Base-by-base conservation (phyloP, 345 rosid genomes). In the rapeseed (Brassica napus) region DNA sequence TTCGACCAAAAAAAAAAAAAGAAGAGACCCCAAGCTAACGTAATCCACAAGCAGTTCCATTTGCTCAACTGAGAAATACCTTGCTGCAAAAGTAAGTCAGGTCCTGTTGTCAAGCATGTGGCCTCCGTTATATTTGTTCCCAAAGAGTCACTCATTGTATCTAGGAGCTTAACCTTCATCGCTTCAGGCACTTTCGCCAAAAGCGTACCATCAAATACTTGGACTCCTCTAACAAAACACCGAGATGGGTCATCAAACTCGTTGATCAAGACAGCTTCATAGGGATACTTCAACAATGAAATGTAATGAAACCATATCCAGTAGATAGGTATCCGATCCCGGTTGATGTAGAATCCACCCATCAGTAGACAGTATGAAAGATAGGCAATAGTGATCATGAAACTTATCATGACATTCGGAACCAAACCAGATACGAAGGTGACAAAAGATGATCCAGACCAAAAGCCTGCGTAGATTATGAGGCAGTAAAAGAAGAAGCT, bases 361-460 rank as follows among this genome's bases (percentile, higher is more conserved):
- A 76, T 39, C 12, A 81, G 76, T 44, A 81, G 30, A 68, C 83
- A 86, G 26, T 86, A 86, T 8, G 86, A 82, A 2, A 86, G 63
- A 8, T 79, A 82, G 5, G 86, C 72, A 1, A 86, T 84, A 21
- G 84, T 72, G 9, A 83, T 82, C 16, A 81, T 83, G 85, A 79
- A 85, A 21, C 88, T 85, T 26, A 76, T 0, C 23, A 83, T 82
- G 34, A 85, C 54, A 52, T 86, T 75, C 0, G 89, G 84, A 6
- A 87, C 67, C 5, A 83, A 37, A 3, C 86, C 91, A 2, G 87
- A 67, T 6, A 82, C 37, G 77, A 88, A 86, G 3, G 85, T 77
- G 6, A 86, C 83, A 8, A 74, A 66, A 1, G 97, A 91, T 49
- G 87, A 87, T 18, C 98, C 98, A 0, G 93, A 89, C 97, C 97